Percentiles rank a stretch among this genome's conserved stretches.
Conservation (phyloP, 1,139 yeast genomes). For the Blastobotrys persicus region DNA sequence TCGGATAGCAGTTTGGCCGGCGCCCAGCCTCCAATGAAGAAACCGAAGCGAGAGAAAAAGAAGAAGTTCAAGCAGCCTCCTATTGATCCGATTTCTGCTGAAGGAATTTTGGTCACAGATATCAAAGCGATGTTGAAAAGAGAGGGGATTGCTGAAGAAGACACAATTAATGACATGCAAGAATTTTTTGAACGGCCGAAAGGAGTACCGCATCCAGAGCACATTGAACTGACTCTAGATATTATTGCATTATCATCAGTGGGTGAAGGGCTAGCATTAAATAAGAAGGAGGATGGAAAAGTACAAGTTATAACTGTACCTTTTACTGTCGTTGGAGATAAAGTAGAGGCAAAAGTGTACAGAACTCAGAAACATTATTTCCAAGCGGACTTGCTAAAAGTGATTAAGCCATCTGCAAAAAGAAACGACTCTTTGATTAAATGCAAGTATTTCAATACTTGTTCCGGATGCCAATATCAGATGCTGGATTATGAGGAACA, state of each 20-base stretch:
- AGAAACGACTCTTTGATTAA: conserved; percentile 55
- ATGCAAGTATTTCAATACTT: conserved; percentile 76
- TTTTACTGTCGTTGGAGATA: conserved; percentile 84
- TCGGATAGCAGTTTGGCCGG: background rate
- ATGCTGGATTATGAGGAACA: conserved; percentile 71
- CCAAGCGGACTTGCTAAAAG: conserved; percentile 68
- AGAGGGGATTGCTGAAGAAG: conserved; percentile 45
- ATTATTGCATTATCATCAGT: conserved; percentile 63
- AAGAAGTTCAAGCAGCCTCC: conserved; percentile 58
- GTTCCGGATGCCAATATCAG: conserved; percentile 94
- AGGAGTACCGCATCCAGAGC: conserved; percentile 53
- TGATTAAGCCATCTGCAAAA: conserved; percentile 45
- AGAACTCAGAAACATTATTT: conserved; percentile 75
- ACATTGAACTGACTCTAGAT: conserved; percentile 57
- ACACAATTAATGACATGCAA: conserved; percentile 61
- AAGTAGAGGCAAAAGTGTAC: conserved; percentile 65
- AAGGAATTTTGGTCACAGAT: conserved; percentile 76
- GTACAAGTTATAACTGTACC: conserved; percentile 61
- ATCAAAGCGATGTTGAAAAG: conserved; percentile 56
- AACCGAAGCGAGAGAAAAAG: conserved; percentile 36
- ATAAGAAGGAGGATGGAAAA: conserved; percentile 22
- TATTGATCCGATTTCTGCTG: conserved; percentile 73
- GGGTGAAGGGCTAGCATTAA: conserved; percentile 51
- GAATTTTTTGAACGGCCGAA: conserved; percentile 60
- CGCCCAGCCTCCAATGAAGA: conserved; percentile 9